Evolutionary conservation across 169 alveolate species (phyloP), one percentile per base, ranked within the genome.

Genomic region (Cryptosporidium parvum): DNA sequence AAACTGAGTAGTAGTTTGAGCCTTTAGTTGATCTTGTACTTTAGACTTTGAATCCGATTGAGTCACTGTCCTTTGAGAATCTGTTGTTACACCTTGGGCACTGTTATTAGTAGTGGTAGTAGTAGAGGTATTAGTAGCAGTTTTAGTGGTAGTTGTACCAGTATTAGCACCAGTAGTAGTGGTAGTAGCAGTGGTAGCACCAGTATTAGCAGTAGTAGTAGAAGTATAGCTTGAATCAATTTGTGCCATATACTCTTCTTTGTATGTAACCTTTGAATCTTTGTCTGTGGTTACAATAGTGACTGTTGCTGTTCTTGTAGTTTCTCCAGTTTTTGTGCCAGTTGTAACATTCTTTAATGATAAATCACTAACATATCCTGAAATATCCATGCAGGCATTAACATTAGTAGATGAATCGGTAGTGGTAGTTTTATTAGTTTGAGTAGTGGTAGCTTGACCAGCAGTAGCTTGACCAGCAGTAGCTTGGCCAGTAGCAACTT

Each of bases 201-300:
- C 12, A 26, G 67, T 9, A 21, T 12, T 0, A 23, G 67, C 8
- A 23, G 67, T 56, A 26, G 67, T 56, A 26, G 67, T 56, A 23
- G 67, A 16, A 14, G 85, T 26, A 26, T 51, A 70, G n/a, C 7
- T 45, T n/a, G 85, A 70, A 29, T 23, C 33, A n/a, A 70, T 51
- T n/a, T 70, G 52, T 26, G 69, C 58, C 29, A n/a, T 8, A 12
- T 45, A 70, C n/a, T 45, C 45, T 23, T 48, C 58, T 29, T 58
- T 44, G 48, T 70, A 70, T 4, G 62, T 26, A 8, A 37, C 69
- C 45, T 23, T 70, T n/a, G 85, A 70, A 21, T 70, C 85, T 45
- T 26, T 70, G 44, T 70, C 85, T 18, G 51, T 48, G 26, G 85
- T 51, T 48, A 70, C 68, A 8, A 70, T 42, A 0, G 65, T 21